phyloP scores from a whole-genome alignment of 768 basidiomycete genomes.

The Tricholoma bakamatsutake region DNA sequence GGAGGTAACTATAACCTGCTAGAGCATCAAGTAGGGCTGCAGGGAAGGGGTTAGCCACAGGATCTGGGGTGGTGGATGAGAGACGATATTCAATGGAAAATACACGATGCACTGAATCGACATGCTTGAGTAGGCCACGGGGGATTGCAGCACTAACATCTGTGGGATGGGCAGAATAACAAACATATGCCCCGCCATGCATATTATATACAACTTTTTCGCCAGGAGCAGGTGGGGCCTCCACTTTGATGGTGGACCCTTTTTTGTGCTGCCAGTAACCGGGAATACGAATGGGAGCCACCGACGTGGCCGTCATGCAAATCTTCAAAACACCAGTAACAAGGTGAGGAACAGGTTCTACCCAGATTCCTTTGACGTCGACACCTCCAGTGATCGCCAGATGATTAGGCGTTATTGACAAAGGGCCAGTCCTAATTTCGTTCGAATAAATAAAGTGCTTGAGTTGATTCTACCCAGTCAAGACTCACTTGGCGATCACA shows the following conservation, averaged over 20 bases:
- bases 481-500: conserved; percentile 21
- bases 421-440: too few relatives aligned
- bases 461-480: too few relatives aligned
- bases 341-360: too few relatives aligned
- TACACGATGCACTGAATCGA: conserved; percentile 37
- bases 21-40: conserved; percentile 69
- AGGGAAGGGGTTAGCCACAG: conserved; percentile 57
- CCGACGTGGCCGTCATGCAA: conserved; percentile 34
- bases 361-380: too few relatives aligned
- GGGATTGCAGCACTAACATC: conserved; percentile 40
- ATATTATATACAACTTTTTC: conserved; percentile 56
- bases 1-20: conserved; percentile 68
- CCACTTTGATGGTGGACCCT: conserved; percentile 27
- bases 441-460: too few relatives aligned
- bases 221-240: conserved; percentile 34
- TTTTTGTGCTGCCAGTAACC: conserved; percentile 53
- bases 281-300: conserved; percentile 39
- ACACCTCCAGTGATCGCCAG: too few relatives aligned
- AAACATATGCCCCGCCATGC: conserved; percentile 59
- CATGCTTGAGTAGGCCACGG: conserved; percentile 41
- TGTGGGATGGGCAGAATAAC: conserved; percentile 49
- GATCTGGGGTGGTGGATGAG: conserved; percentile 37
- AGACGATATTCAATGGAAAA: conserved; percentile 72
- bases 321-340: conserved; percentile 24
- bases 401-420: too few relatives aligned